A percentile compares a stretch with the other conserved stretches of the same genome.
Conservation (phyloP, 2,329 filamentous ascomycete genomes). For the Cladosporium sphaerospermum region DNA sequence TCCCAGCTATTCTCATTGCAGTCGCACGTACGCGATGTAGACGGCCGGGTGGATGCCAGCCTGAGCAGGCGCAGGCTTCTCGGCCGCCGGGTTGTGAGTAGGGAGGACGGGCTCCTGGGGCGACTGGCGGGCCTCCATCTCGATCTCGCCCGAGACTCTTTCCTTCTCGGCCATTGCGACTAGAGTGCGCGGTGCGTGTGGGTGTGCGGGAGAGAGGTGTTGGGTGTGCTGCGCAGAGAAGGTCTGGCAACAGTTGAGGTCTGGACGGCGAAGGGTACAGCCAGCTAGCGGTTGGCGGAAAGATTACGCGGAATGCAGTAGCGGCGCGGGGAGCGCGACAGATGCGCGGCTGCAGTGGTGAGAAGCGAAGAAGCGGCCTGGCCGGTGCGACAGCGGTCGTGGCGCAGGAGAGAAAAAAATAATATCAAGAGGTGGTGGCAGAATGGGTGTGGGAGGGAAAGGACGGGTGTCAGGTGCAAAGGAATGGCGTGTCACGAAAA, state of each 20-base stretch:
- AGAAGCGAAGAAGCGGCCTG: neutral
- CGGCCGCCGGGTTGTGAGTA: constrained; percentile 67
- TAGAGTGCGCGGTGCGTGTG: constrained; percentile 41
- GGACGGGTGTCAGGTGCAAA: too few relatives aligned
- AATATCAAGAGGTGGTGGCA: too few relatives aligned
- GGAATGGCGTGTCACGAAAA: too few relatives aligned
- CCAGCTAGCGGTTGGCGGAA: too few relatives aligned
- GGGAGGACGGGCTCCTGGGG: constrained; percentile 62
- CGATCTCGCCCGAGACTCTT: constrained; percentile 69
- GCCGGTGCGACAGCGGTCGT: too few relatives aligned
- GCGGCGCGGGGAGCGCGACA: neutral
- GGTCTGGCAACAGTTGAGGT: neutral
- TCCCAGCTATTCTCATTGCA: constrained; percentile 38
- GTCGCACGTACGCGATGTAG: constrained; percentile 63
- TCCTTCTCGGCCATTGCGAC: constrained; percentile 68
- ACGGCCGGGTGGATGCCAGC: constrained; percentile 68
- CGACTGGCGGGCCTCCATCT: constrained; percentile 10
- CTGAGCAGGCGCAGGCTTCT: constrained; percentile 64
- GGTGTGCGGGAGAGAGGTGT: neutral
- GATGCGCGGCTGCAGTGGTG: neutral
- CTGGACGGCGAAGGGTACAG: too few relatives aligned
- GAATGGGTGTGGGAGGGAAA: too few relatives aligned
- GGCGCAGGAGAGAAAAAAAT: too few relatives aligned
- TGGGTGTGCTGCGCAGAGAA: neutral
- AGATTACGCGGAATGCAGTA: too few relatives aligned